A percentile compares a stretch with the other conserved stretches of the same genome.
Evolutionary conservation across 192 early-diverging fungal species (phyloP).

Genomic region (Rhizophagus prolifer): DNA sequence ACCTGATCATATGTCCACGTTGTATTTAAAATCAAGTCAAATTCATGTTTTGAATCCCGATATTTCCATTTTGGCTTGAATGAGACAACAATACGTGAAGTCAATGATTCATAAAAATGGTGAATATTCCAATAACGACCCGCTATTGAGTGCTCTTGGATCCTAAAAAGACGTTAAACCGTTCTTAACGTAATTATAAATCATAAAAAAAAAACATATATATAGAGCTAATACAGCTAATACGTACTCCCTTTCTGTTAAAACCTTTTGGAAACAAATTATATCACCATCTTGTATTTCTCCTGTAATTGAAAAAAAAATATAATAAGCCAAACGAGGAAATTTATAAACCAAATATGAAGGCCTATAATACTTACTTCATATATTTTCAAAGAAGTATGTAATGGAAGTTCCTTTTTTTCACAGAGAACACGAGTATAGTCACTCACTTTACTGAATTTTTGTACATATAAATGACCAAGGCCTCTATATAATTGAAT

Average conservation of each 20-base stretch:
- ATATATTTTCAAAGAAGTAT: conserved; percentile 62
- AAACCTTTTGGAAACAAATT: conserved; percentile 72
- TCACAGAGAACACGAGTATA: conserved; percentile 57
- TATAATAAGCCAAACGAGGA: neutral
- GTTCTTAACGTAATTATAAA: too few species aligned
- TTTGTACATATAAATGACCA: conserved; percentile 53
- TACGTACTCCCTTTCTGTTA: conserved; percentile 50
- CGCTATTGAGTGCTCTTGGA: conserved; percentile 40
- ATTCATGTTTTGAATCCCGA: conserved; percentile 33
- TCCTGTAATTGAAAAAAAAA: conserved; percentile 55
- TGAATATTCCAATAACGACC: conserved; percentile 48
- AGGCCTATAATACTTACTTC: conserved; percentile 43
- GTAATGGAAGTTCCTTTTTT: conserved; percentile 55
- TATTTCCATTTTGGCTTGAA: conserved; percentile 41
- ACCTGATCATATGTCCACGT: conserved; percentile 31
- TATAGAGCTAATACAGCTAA: neutral
- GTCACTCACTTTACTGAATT: conserved; percentile 55
- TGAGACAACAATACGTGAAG: conserved; percentile 51
- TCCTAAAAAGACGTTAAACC: conserved; percentile 9
- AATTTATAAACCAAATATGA: neutral
- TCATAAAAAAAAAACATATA: too few species aligned
- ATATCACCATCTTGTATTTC: conserved; percentile 96
- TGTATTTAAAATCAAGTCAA: conserved; percentile 56
- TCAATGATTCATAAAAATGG: conserved; percentile 76
- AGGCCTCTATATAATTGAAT: conserved; percentile 44